Base-by-base conservation (phyloP, 805 yeast genomes). In the Sugiyamaella smithiae region DNA sequence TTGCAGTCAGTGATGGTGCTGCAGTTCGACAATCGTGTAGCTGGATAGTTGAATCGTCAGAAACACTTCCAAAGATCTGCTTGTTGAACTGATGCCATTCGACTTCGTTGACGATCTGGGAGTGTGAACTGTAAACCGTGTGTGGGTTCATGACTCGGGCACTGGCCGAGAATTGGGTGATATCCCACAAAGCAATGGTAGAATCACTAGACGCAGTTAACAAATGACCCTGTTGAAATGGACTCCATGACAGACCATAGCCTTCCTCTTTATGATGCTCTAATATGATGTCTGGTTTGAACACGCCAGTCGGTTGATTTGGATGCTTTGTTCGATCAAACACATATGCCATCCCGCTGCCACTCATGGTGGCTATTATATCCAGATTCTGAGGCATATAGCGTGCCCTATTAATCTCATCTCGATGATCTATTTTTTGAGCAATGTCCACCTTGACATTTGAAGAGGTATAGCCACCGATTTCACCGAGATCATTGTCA, bases 361-460 rank as follows among this genome's bases (percentile, higher is more conserved):
- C 79, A 37, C 85, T 80, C 7, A 82, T 78, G 16, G 88, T 77
- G 1, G 90, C 88, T 4, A 90, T 73, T 4, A 90, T 60, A 59
- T 89, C 93, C 1, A 93, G 93, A 59, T 90, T 90, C 56, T 85
- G 91, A 0, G 96, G 95, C 81, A 86, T 78, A 58, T 77, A 79
- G 31, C 84, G 72, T 0, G 85, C 82, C 52, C 78, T 76, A 61
- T 88, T 87, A 48, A 89, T 82, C 54, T 84, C 93, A 1, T 87
- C 89, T 1, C 69, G 64, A 56, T 82, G 88, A 28, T 77, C 72
- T n/a, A 86, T 81, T 40, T 76, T 74, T 65, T 86, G 95, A 3
- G 73, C 53, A 26, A 74, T 63, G 36, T 64, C 63, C 16, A 77
- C 62, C 45, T 73, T 67, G 11, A 66, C 69, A 46, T 51, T 72